Conservation (phyloP, 2,329 filamentous ascomycete species). For the Xylariales sp. region DNA sequence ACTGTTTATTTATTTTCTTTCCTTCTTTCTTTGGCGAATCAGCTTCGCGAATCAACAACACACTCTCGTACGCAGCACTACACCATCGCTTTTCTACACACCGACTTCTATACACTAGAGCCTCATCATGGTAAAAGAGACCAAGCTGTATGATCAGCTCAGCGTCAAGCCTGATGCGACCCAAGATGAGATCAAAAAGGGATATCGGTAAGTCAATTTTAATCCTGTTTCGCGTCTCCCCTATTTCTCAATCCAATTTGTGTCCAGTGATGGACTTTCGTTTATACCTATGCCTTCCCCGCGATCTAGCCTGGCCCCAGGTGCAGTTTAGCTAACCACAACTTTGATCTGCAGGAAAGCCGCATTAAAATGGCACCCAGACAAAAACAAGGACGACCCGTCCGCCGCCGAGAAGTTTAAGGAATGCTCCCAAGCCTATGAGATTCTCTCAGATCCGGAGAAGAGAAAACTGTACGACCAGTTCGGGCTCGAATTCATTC, state of each 20-base stretch:
- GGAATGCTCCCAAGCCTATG: slow-evolving; percentile 95
- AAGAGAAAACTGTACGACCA: slow-evolving; percentile 95
- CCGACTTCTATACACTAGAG: neutral
- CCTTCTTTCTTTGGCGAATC: neutral
- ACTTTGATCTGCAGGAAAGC: slow-evolving; percentile 60
- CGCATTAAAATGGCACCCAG: slow-evolving; percentile 88
- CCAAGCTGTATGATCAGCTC: slow-evolving; percentile 88
- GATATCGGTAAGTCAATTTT: slow-evolving; percentile 63
- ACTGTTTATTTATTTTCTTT: neutral
- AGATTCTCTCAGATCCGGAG: slow-evolving; percentile 94
- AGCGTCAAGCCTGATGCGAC: slow-evolving; percentile 72
- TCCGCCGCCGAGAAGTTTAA: slow-evolving; percentile 92
- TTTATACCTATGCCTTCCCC: neutral
- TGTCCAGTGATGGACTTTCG: too few relatives aligned
- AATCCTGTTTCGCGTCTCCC: too few relatives aligned
- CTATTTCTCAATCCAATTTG: too few relatives aligned
- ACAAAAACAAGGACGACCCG: slow-evolving; percentile 95
- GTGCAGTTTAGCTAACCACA: slow-evolving; percentile 28
- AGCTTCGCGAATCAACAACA: neutral
- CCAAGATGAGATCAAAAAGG: slow-evolving; percentile 97
- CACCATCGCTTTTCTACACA: neutral
- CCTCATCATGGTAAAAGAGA: slow-evolving; percentile 81
- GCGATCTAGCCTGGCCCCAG: slow-evolving; percentile 6
- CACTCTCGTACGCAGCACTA: slow-evolving; percentile 3
- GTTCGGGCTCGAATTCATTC: slow-evolving; percentile 88